A percentile compares a stretch with the other conserved stretches of the same genome.
These are phyloP conservation scores for Phascolomyces articulosus DNA, from an alignment of 371 early-diverging fungal species.

Conservation along the genomic window DNA sequence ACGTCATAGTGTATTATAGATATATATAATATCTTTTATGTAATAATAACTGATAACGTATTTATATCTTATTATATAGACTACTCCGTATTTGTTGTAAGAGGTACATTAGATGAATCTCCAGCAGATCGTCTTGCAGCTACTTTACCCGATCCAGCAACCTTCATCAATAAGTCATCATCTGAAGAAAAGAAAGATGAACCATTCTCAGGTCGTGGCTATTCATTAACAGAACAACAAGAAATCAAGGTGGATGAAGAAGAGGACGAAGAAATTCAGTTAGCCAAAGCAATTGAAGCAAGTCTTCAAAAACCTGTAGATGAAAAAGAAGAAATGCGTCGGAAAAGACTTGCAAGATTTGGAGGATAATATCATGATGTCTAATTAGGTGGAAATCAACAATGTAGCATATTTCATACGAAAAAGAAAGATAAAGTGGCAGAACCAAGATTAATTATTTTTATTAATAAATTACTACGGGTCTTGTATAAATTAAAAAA, in stretches of 20 bases:
- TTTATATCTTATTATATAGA: too few relatives aligned
- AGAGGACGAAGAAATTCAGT: slow-evolving; percentile 29
- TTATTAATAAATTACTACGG: slow-evolving; percentile 1
- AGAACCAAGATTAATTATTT: not conserved
- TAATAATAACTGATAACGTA: too few relatives aligned
- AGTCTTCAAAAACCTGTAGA: slow-evolving; percentile 26
- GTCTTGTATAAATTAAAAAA: not conserved
- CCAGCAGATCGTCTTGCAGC: slow-evolving; percentile 30
- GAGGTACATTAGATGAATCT: slow-evolving; percentile 25
- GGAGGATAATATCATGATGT: slow-evolving; percentile 14
- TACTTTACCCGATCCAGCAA: slow-evolving; percentile 19
- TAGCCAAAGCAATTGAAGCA: slow-evolving; percentile 39
- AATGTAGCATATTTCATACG: not conserved
- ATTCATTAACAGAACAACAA: slow-evolving; percentile 17
- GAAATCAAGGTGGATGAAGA: slow-evolving; percentile 6
- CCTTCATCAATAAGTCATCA: not conserved
- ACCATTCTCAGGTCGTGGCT: slow-evolving; percentile 35
- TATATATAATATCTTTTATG: too few relatives aligned
- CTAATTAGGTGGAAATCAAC: not conserved
- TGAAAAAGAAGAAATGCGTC: slow-evolving; percentile 38
- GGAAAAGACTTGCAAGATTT: slow-evolving; percentile 38
- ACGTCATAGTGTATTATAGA: too few relatives aligned
- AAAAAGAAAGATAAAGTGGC: not conserved
- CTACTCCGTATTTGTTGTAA: slow-evolving; percentile 43
- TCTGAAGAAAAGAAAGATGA: not conserved